Evolutionary conservation across 257 asterid genomes (phyloP), one percentile per base, ranked within the genome.

Genomic region (Solanum pennellii): DNA sequence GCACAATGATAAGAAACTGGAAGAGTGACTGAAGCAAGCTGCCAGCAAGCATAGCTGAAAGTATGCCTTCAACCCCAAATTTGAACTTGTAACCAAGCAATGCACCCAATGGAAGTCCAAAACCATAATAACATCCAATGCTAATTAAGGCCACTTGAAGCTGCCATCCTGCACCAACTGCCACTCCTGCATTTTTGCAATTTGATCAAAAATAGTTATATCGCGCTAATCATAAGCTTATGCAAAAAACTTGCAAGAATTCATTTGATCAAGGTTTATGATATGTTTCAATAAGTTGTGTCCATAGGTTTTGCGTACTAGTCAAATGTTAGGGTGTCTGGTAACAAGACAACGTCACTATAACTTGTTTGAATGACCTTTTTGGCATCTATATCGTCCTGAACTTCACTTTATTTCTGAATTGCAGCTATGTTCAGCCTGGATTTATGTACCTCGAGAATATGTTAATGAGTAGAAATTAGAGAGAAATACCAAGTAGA

Each of bases 151-250:
- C 93, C 23, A 91, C 92, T 21, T 88, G 74, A 62, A 85, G 82
- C 29, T 91, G 93, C 92, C 92, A 89, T 37, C 93, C 93, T 12
- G 91, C 93, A 5, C 92, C 93, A 75, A 91, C 90, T 5, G 92
- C 93, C 35, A 91, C 93, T 15, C 93, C 93, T 89, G 87, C 66
- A 69, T 56, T 59, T 59, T 18, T 39, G 44, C 60, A 68, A 83
- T 18, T 33, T 20, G n/a, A 23, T 66, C 0, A 33, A 35, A 73
- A 35, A 23, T 73, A 73, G 80, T 35, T 73, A 73, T 20, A 68
- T 39, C 20, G 16, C 8, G 12, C 56, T 13, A n/a, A 76, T 76
- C 59, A 76, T 41, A 76, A 76, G 37, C 59, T 1, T n/a, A 18
- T 56, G n/a, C 2, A 56, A 18, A 56, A 56, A 18, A 56, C 65